Conservation (phyloP, 768 basidiomycete species). For the Lactifluus volemus region DNA sequence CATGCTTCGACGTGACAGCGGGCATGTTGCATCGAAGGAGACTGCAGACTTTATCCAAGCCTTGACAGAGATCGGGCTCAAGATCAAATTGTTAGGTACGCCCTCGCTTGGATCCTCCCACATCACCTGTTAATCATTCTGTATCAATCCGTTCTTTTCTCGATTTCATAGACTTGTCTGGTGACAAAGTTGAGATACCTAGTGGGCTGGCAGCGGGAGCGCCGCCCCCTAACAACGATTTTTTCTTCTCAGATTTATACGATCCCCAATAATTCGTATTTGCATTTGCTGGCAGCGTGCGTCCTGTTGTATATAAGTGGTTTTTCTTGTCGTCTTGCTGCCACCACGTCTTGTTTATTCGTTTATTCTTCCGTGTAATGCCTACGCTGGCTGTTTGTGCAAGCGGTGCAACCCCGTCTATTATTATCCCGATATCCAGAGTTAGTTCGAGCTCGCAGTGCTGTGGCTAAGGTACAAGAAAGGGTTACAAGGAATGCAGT, state of each 20-base stretch:
- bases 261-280: conserved; percentile 16
- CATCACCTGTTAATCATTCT: background rate
- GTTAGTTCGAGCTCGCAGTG: background rate
- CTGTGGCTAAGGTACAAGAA: conserved; percentile 8
- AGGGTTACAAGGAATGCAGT: conserved; percentile 23
- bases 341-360: background rate
- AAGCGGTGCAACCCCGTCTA: background rate
- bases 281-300: background rate
- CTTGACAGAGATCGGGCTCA: conserved; percentile 84
- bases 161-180: conserved; percentile 58
- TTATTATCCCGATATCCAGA: background rate
- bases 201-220: conserved; percentile 68
- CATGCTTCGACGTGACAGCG: conserved; percentile 74
- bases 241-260: conserved; percentile 69
- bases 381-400: background rate
- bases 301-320: background rate
- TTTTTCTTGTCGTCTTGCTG: background rate
- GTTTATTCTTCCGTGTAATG: background rate
- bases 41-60: conserved; percentile 81
- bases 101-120: conserved; percentile 21
- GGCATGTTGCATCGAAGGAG: conserved; percentile 76
- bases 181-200: conserved; percentile 85
- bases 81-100: conserved; percentile 78
- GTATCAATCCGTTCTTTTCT: background rate
- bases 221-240: conserved; percentile 72